Base-by-base conservation (phyloP, 192 early-diverging fungal species). In the Backusella westeae region DNA sequence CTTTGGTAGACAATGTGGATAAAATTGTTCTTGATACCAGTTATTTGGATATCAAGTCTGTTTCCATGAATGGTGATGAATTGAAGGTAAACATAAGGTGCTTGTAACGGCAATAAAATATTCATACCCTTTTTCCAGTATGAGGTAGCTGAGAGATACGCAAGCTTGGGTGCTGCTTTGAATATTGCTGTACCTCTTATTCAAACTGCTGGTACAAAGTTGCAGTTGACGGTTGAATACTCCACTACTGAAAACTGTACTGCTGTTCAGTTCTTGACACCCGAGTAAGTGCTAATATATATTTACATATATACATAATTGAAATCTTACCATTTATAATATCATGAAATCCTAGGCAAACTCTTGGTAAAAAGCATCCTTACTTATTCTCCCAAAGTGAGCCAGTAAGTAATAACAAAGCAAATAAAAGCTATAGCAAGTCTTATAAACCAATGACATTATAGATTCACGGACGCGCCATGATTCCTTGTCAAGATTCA, bases 361-460 rank as follows among this genome's bases (percentile, higher is more conserved):
- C 98, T 7, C 89, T 94, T 35, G 98, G 98, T 52, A 95, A 95
- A 83, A 86, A 90, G 74, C 87, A 95, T 74, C 98, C 98, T 23
- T 99, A 99, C 80, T 83, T 99, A 53, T 99, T 99, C 82, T 95
- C 96, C 46, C 98, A 99, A 83, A 97, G 98, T 86, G 94, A 99
- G 84, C 90, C 89, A 29, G 84, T 85, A 83, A 80, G 78, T 66
- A 41, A 9, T 32, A 67, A n/a, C 36, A 10, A 8, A 34, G 34
- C 6, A 35, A 44, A 23, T 46, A 3, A 23, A 35, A 21, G 7
- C 34, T 4, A 12, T n/a, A 32, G 0, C 4, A n/a, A 53, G 26
- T 49, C 9, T 14, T 1, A 8, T 29, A n/a, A 52, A 72, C 12
- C 3, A 35, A n/a, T n/a, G 9, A 21, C 6, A 34, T 3, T 77